Percentiles rank a stretch among this genome's conserved stretches.
phyloP scores from a whole-genome alignment of 2,329 filamentous ascomycete species.

The Myriosclerotinia curreyana region DNA sequence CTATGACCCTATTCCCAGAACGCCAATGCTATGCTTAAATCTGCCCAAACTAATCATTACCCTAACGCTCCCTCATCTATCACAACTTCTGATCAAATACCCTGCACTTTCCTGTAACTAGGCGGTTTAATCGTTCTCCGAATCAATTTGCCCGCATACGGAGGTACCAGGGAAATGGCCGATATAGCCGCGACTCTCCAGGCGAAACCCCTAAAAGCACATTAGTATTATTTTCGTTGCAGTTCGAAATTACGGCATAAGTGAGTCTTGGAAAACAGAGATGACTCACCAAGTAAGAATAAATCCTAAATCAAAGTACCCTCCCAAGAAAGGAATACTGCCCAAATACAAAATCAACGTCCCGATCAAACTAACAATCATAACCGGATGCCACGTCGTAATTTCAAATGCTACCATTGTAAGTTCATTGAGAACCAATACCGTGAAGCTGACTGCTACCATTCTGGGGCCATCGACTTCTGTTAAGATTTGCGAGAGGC shows the following conservation, averaged over 20 bases:
- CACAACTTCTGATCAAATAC: slow-evolving; percentile 41
- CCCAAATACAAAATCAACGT: slow-evolving; percentile 79
- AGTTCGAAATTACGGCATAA: not conserved
- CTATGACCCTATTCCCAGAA: too few relatives aligned
- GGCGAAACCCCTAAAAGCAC: slow-evolving; percentile 63
- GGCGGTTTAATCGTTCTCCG: slow-evolving; percentile 83
- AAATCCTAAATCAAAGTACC: slow-evolving; percentile 85
- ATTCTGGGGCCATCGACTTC: slow-evolving; percentile 71
- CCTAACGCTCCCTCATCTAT: too few relatives aligned
- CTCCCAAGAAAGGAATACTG: slow-evolving; percentile 78
- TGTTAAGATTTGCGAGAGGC: slow-evolving; percentile 84
- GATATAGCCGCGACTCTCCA: slow-evolving; percentile 84
- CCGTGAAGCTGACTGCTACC: slow-evolving; percentile 89
- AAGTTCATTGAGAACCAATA: slow-evolving; percentile 88
- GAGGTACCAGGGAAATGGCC: slow-evolving; percentile 77
- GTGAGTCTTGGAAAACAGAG: slow-evolving; percentile 24
- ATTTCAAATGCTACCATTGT: slow-evolving; percentile 97
- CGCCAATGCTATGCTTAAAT: too few relatives aligned
- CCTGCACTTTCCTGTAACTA: slow-evolving; percentile 90
- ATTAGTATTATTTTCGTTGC: not conserved
- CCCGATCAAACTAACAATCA: slow-evolving; percentile 80
- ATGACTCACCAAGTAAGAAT: slow-evolving; percentile 62
- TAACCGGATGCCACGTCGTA: slow-evolving; percentile 93
- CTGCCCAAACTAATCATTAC: too few relatives aligned
- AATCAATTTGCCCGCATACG: slow-evolving; percentile 83